phyloP scores from a whole-genome alignment of 352 stramenopile species.

The Globisporangium takayamanum region DNA sequence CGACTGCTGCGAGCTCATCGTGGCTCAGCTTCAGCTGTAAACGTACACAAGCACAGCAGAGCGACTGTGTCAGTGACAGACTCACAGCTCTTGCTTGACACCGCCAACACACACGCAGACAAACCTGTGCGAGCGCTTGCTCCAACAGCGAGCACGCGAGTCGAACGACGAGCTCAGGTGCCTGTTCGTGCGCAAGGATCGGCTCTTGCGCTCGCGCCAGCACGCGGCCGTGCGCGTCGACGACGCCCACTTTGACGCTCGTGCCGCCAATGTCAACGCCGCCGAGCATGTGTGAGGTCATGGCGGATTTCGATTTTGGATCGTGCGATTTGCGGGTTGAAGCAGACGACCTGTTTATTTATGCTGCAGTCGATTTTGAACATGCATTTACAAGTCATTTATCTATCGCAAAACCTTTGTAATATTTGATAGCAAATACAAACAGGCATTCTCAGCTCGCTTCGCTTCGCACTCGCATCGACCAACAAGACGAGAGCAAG shows the following conservation, averaged over 20 bases:
- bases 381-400: too few species aligned
- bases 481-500: neutral
- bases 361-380: neutral
- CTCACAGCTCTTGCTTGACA: neutral
- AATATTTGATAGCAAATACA: neutral
- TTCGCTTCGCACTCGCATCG: neutral
- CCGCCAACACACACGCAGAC: neutral
- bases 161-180: conserved; percentile 44
- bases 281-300: conserved; percentile 26
- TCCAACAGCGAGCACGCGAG: conserved; percentile 35
- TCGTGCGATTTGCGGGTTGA: neutral
- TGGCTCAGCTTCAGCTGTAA: conserved; percentile 12
- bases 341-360: neutral
- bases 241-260: conserved; percentile 69
- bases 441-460: neutral
- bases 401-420: neutral
- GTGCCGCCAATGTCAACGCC: conserved; percentile 73
- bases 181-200: conserved; percentile 30
- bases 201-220: conserved; percentile 40
- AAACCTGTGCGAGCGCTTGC: conserved; percentile 36
- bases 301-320: neutral
- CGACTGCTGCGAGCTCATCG: conserved; percentile 35
- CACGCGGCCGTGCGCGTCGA: conserved; percentile 38
- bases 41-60: neutral
- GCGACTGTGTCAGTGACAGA: too few species aligned